Evolutionary conservation across 1,284 basidiomycete genomes (phyloP).

Genomic region (Ceratobasidium theobromae): DNA sequence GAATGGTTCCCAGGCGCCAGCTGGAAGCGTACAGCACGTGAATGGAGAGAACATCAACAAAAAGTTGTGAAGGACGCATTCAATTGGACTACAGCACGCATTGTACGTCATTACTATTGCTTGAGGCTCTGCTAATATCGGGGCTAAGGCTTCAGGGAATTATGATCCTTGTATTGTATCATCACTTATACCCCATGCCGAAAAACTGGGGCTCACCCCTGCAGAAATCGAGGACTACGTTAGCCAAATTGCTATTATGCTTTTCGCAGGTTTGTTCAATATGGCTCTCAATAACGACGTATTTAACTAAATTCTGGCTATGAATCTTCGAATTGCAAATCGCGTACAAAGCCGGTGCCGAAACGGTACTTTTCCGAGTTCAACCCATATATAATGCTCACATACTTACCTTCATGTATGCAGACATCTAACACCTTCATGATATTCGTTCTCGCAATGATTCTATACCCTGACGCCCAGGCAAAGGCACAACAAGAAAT

Average conservation of each 20-base stretch:
- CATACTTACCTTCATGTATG: not conserved
- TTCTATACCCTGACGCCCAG: conserved; percentile 28
- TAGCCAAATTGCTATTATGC: not conserved
- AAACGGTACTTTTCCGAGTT: not conserved
- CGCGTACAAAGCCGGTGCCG: not conserved
- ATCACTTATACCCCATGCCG: not conserved
- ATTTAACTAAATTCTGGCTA: not conserved
- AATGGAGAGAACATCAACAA: conserved; percentile 5
- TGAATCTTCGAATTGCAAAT: not conserved
- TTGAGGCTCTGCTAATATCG: not conserved
- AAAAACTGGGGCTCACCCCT: not conserved
- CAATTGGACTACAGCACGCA: not conserved
- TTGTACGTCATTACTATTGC: not conserved
- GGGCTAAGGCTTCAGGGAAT: not conserved
- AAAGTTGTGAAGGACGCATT: not conserved
- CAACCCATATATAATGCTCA: not conserved
- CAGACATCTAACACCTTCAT: conserved; percentile 5
- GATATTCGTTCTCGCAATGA: not conserved
- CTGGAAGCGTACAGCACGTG: conserved; percentile 3
- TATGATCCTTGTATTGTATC: not conserved
- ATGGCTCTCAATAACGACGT: not conserved
- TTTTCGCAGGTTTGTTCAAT: not conserved
- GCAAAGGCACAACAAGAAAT: conserved; percentile 31
- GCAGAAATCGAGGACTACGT: conserved; percentile 7
- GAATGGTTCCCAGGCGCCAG: conserved; percentile 14